These are phyloP conservation scores for Fusarium sterilihyphosum DNA, from an alignment of 2,329 filamentous ascomycete species.

Conservation along the genomic window DNA sequence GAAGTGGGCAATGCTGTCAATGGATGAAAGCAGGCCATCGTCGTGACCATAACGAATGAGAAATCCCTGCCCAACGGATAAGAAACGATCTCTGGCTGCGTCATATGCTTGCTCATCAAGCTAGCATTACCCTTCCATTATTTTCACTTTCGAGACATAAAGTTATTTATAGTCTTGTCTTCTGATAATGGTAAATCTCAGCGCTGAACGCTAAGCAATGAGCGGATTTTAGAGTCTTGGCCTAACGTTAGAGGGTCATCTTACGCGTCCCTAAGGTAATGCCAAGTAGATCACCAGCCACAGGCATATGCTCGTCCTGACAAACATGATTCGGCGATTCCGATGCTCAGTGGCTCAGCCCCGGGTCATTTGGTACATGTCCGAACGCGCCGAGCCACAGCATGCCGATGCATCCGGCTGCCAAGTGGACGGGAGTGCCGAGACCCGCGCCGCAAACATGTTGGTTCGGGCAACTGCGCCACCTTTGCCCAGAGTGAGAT, in stretches of 20 bases:
- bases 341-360: conserved; percentile 5
- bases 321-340: conserved; percentile 8
- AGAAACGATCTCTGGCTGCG: too few species aligned
- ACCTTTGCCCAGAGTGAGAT: conserved; percentile 23
- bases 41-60: background rate
- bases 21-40: background rate
- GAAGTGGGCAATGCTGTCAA: background rate
- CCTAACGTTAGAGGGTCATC: background rate
- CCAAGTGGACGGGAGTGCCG: conserved; percentile 31
- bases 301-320: background rate
- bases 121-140: background rate
- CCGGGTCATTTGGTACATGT: background rate
- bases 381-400: conserved; percentile 22
- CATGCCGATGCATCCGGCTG: conserved; percentile 34
- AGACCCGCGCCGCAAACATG: conserved; percentile 11
- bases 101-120: too few species aligned
- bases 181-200: background rate
- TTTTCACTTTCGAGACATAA: background rate
- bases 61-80: background rate
- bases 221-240: background rate
- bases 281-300: conserved; percentile 31
- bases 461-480: conserved; percentile 17
- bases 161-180: background rate
- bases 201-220: background rate
- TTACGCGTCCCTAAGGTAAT: conserved; percentile 14